Evolutionary conservation across 140 eudicot genomes (phyloP).

Genomic region (Flaveria floridana): DNA sequence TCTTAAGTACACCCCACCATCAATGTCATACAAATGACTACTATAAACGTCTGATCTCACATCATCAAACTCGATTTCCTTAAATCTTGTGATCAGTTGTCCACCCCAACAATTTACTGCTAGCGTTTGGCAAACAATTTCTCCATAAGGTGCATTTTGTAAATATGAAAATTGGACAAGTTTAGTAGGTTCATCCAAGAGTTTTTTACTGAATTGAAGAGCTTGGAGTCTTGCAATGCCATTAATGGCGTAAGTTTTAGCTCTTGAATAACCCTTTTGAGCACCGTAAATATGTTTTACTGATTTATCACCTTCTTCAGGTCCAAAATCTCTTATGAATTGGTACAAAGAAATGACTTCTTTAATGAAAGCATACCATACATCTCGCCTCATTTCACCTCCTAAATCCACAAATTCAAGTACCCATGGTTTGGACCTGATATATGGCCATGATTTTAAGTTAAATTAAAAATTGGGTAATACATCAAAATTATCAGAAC

Average conservation of each 20-base stretch:
- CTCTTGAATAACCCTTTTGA: slow-evolving; percentile 69
- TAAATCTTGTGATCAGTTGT: slow-evolving; percentile 43
- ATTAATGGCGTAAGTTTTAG: slow-evolving; percentile 50
- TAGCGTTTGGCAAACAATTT: slow-evolving; percentile 73
- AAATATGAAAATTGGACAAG: slow-evolving; percentile 70
- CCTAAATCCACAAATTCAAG: slow-evolving; percentile 91
- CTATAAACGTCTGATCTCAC: slow-evolving; percentile 36
- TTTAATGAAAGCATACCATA: slow-evolving; percentile 73
- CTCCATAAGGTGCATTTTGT: slow-evolving; percentile 81
- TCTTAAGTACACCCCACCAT: slow-evolving; percentile 72
- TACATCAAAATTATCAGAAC: not conserved
- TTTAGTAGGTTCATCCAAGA: slow-evolving; percentile 77
- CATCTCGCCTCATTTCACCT: slow-evolving; percentile 95
- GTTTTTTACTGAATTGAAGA: slow-evolving; percentile 64
- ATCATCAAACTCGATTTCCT: slow-evolving; percentile 27
- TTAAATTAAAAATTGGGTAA: not conserved
- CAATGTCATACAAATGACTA: slow-evolving; percentile 59
- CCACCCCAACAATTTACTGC: slow-evolving; percentile 93
- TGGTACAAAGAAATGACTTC: slow-evolving; percentile 76
- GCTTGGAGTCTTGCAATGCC: slow-evolving; percentile 87
- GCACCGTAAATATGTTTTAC: slow-evolving; percentile 64
- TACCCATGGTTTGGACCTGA: slow-evolving; percentile 65
- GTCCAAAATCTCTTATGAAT: slow-evolving; percentile 77
- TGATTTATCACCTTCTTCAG: slow-evolving; percentile 60
- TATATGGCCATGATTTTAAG: slow-evolving; percentile 20